Evolutionary conservation across 129 eudicot species (phyloP), one percentile per base, ranked within the genome.

Genomic region (Glebionis coronaria): DNA sequence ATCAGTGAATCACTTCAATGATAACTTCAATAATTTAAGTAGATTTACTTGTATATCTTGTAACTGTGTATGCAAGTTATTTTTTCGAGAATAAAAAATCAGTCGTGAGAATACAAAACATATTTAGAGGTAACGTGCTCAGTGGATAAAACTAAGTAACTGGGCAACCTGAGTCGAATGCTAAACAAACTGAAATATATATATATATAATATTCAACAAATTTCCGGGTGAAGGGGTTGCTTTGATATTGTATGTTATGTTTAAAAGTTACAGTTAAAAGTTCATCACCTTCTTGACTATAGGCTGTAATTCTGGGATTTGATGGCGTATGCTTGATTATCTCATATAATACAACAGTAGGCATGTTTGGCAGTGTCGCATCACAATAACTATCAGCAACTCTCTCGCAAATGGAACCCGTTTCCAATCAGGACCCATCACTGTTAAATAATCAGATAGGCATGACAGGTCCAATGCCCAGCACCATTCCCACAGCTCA

Each of bases 351-450:
- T 31, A 60, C 19, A 16, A 49, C 60, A 71, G 58, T 71, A 71
- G 75, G 65, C 55, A 88, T 88, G 90, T 88, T 78, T 42, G 79
- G 82, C 63, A 71, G 76, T 71, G 74, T 77, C 46, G 68, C 76
- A 40, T 80, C 87, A 6, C 79, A 71, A 78, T 84, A 72, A 57
- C 67, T 80, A 62, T 46, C 83, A 18, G 11, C 65, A 57, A 62
- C 77, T 20, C 74, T 61, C 60, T 65, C 64, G 44, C 85, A 76
- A 72, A 58, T 74, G 81, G 85, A 81, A 45, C 76, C 82, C 23
- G 15, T 70, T 42, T 56, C 73, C 44, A 49, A 35, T 46, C 72
- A 73, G 53, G 83, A 83, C 56, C 13, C 70, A 8, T 79, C 87
- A 29, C 46, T 73, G 38, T 60, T 84, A 10, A 65, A 63, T 42